Evolutionary conservation across 2,329 filamentous ascomycete genomes (phyloP).

Genomic region (Penicillium sclerotiorum): DNA sequence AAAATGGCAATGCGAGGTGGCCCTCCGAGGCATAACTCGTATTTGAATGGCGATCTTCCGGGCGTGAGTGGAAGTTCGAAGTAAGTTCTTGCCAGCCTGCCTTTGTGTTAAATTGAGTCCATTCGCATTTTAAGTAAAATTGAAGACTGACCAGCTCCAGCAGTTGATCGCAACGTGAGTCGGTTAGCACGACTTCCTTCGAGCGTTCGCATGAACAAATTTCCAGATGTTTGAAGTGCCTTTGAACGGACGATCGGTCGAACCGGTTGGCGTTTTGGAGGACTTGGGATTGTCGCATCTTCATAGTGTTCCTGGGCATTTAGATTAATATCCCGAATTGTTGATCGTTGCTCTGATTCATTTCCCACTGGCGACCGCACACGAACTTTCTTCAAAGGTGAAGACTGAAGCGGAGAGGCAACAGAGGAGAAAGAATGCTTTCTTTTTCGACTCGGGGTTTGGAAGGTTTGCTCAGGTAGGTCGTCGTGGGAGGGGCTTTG

Average conservation of each 20-base stretch:
- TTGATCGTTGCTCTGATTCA: conserved; percentile 31
- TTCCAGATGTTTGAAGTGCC: conserved; percentile 40
- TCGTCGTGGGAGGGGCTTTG: conserved; percentile 27
- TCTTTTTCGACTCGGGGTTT: conserved; percentile 48
- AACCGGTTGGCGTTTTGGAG: conserved; percentile 29
- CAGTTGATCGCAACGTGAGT: conserved; percentile 39
- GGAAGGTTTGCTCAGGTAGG: conserved; percentile 31
- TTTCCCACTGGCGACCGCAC: conserved; percentile 34
- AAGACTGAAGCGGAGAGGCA: conserved; percentile 54
- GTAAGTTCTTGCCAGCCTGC: conserved; percentile 62
- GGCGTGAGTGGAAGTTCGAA: conserved; percentile 60
- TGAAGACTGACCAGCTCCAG: conserved; percentile 38
- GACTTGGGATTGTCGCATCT: conserved; percentile 17
- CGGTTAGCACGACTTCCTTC: conserved; percentile 32
- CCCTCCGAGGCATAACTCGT: conserved; percentile 39
- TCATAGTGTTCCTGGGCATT: conserved; percentile 15
- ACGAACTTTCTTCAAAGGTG: conserved; percentile 48
- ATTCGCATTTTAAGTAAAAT: not conserved
- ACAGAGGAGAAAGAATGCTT: conserved; percentile 50
- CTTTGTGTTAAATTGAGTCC: conserved; percentile 19
- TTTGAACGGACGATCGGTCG: conserved; percentile 40
- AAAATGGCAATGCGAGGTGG: conserved; percentile 62
- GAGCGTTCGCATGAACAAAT: conserved; percentile 43
- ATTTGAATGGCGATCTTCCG: conserved; percentile 57
- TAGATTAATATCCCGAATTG: conserved; percentile 33